Evolutionary conservation across 208 protist species (phyloP).

Genomic region (Trypanosoma vivax): DNA sequence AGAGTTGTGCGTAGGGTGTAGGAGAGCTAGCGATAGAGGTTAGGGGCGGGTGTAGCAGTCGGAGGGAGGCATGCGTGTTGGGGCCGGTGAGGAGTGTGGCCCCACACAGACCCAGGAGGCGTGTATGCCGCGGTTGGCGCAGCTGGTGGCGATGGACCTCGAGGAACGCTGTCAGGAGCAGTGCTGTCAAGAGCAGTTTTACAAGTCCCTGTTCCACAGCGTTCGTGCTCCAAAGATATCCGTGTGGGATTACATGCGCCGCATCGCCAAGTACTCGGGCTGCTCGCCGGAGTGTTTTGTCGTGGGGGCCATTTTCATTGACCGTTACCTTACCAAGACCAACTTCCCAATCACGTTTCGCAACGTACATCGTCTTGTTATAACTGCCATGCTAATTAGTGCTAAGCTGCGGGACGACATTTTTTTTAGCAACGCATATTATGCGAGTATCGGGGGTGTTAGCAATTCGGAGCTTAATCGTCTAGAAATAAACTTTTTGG

Average conservation of each 20-base stretch:
- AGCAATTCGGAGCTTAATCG: slow-evolving; percentile 49
- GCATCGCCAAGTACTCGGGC: slow-evolving; percentile 86
- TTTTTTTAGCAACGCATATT: slow-evolving; percentile 82
- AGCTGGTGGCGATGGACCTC: slow-evolving; percentile 49
- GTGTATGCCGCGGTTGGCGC: slow-evolving; percentile 45
- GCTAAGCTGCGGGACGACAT: slow-evolving; percentile 80
- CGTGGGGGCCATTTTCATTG: slow-evolving; percentile 86
- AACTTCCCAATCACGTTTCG: slow-evolving; percentile 48
- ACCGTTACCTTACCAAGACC: slow-evolving; percentile 67
- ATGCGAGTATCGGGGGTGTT: slow-evolving; percentile 74
- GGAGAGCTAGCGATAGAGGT: no score
- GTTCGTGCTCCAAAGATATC: slow-evolving; percentile 73
- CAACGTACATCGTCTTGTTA: slow-evolving; percentile 72
- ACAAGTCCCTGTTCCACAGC: slow-evolving; percentile 64
- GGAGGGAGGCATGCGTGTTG: no score
- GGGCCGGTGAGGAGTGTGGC: no score
- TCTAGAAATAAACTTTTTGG: slow-evolving; percentile 69
- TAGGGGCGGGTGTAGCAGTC: no score
- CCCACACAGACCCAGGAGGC: no score
- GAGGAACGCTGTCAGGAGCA: slow-evolving; percentile 58
- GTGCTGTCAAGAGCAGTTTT: slow-evolving; percentile 7
- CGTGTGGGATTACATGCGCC: slow-evolving; percentile 80
- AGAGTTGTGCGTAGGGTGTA: no score
- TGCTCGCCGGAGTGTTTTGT: slow-evolving; percentile 91
- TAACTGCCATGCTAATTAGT: slow-evolving; percentile 60